Evolutionary conservation across 108 stramenopile species (phyloP).

Genomic region (Cylindrotheca closterium): DNA sequence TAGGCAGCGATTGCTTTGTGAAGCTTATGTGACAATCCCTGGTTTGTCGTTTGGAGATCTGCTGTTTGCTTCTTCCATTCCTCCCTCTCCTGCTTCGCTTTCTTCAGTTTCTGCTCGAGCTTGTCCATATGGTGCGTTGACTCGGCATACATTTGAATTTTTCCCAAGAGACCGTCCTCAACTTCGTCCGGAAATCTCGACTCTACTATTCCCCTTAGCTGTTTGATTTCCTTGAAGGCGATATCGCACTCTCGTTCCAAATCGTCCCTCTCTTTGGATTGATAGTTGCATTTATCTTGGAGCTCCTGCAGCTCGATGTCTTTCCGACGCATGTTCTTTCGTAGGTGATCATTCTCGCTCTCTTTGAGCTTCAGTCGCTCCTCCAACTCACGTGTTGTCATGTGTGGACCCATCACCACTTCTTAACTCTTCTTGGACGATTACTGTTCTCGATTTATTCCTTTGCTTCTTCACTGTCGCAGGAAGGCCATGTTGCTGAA

Average conservation of each 20-base stretch:
- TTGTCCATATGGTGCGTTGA: not conserved
- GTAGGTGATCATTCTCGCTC: not conserved
- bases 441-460: too few species aligned
- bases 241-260: not conserved
- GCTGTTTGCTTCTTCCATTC: not conserved
- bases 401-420: too few species aligned
- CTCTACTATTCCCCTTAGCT: not conserved
- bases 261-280: not conserved
- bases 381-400: not conserved
- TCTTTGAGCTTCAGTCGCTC: constrained; percentile 1
- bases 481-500: too few species aligned
- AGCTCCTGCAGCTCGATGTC: not conserved
- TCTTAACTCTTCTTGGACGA: too few species aligned
- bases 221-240: not conserved
- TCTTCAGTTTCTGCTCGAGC: not conserved
- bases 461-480: too few species aligned
- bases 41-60: not conserved
- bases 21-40: not conserved
- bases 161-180: not conserved
- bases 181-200: not conserved
- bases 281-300: not conserved
- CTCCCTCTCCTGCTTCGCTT: not conserved
- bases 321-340: not conserved
- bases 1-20: not conserved
- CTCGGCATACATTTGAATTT: not conserved